Evolutionary conservation across 495 filamentous ascomycete species (phyloP).

Genomic region (Aspergillus sparsus): DNA sequence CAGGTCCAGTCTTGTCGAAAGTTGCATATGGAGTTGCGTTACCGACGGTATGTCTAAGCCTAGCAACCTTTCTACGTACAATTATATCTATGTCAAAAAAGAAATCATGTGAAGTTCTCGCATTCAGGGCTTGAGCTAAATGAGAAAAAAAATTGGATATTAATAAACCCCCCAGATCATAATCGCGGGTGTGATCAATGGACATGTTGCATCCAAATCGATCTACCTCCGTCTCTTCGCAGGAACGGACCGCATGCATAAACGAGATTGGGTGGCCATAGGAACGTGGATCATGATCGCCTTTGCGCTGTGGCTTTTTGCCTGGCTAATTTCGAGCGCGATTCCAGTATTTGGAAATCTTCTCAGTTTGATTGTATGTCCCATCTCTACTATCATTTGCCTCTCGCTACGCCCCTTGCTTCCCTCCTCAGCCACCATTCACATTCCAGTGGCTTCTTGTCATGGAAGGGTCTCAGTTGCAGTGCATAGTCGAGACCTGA

Average conservation of each 20-base stretch:
- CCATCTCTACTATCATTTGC: background rate
- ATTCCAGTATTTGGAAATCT: slow-evolving; percentile 73
- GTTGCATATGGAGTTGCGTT: slow-evolving; percentile 73
- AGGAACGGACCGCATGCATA: slow-evolving; percentile 59
- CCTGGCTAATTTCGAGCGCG: slow-evolving; percentile 71
- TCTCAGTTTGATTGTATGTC: slow-evolving; percentile 47
- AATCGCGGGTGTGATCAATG: slow-evolving; percentile 57
- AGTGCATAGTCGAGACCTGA: background rate
- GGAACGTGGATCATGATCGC: slow-evolving; percentile 60
- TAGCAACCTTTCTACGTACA: too few species aligned
- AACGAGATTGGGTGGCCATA: slow-evolving; percentile 44
- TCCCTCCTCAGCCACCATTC: slow-evolving; percentile 7
- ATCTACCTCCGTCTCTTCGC: slow-evolving; percentile 63
- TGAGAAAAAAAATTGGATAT: too few species aligned
- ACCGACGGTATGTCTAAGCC: slow-evolving; percentile 49
- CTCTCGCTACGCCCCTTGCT: background rate
- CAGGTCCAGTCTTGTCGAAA: slow-evolving; percentile 62
- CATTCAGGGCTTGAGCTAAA: too few species aligned
- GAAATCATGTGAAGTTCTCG: too few species aligned
- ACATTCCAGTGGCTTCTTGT: background rate
- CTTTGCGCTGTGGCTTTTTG: slow-evolving; percentile 57
- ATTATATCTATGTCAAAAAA: too few species aligned
- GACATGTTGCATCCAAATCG: slow-evolving; percentile 60
- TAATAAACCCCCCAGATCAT: slow-evolving; percentile 23
- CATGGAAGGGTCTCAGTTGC: too few species aligned